Percentiles rank a stretch among this genome's conserved stretches.
Evolutionary conservation across 108 stramenopile species (phyloP).

Genomic region (Pseudonitzschia delicatissima): DNA sequence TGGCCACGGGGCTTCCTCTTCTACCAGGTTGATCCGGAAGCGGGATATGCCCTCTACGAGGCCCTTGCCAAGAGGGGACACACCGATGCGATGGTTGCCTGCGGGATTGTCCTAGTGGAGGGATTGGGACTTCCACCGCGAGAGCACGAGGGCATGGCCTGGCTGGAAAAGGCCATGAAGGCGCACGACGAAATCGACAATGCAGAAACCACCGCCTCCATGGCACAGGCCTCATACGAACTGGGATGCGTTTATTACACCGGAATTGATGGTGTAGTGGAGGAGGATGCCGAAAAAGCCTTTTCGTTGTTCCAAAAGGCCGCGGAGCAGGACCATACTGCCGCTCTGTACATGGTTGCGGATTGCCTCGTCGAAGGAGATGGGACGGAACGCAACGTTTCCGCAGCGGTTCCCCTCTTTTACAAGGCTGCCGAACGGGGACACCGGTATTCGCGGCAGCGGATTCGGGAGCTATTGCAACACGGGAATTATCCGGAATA

Average conservation of each 20-base stretch:
- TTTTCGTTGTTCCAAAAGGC: slow-evolving; percentile 30
- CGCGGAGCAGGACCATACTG: slow-evolving; percentile 30
- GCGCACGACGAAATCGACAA: not conserved
- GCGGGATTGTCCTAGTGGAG: slow-evolving; percentile 41
- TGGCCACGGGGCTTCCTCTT: slow-evolving; percentile 32
- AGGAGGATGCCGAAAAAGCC: slow-evolving; percentile 35
- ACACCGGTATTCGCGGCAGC: slow-evolving; percentile 40
- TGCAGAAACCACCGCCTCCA: not conserved
- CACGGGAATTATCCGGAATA: slow-evolving; percentile 11
- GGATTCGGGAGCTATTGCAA: slow-evolving; percentile 33
- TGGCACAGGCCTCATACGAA: slow-evolving; percentile 35
- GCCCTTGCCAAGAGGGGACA: slow-evolving; percentile 32
- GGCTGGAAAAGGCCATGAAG: slow-evolving; percentile 31
- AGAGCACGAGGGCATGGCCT: slow-evolving; percentile 23
- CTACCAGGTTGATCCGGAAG: slow-evolving; percentile 38
- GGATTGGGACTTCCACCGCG: slow-evolving; percentile 35
- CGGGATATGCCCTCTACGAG: slow-evolving; percentile 29
- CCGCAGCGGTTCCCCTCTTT: slow-evolving; percentile 33
- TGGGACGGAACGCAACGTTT: slow-evolving; percentile 26
- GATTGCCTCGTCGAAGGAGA: slow-evolving; percentile 46
- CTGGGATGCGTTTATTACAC: slow-evolving; percentile 38
- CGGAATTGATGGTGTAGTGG: slow-evolving; percentile 33
- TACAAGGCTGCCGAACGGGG: slow-evolving; percentile 41
- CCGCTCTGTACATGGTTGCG: slow-evolving; percentile 37
- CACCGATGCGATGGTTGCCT: slow-evolving; percentile 42